phyloP scores from a whole-genome alignment of 257 asterid species.

The Ballota nigra region DNA sequence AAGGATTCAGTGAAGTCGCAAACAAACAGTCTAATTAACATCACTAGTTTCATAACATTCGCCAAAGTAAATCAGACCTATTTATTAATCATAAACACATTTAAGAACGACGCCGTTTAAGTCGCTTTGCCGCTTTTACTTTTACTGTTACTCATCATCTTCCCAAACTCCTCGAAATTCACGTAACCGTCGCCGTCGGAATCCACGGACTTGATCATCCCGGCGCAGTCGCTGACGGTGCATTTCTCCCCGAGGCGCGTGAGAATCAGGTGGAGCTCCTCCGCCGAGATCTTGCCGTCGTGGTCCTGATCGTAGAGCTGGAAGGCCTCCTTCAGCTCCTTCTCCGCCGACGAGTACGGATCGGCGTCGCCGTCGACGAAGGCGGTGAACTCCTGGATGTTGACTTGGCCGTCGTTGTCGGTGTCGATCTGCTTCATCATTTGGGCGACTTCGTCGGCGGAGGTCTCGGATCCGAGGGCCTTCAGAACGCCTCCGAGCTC shows the following conservation, averaged over 20 bases:
- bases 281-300: constrained; percentile 71
- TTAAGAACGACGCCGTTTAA: neutral
- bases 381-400: constrained; percentile 63
- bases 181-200: constrained; percentile 81
- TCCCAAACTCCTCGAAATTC: constrained; percentile 63
- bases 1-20: neutral
- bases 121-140: neutral
- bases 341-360: constrained; percentile 35
- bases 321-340: constrained; percentile 81
- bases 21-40: neutral
- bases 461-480: constrained; percentile 64
- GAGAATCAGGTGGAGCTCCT: constrained; percentile 73
- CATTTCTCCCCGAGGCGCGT: constrained; percentile 72
- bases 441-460: constrained; percentile 46
- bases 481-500: constrained; percentile 66
- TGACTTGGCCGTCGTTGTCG: constrained; percentile 82
- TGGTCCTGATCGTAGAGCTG: constrained; percentile 77
- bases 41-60: neutral
- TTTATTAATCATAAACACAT: neutral
- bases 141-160: constrained; percentile 65
- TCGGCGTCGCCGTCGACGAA: constrained; percentile 47
- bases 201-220: constrained; percentile 76
- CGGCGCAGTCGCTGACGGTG: constrained; percentile 59
- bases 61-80: neutral
- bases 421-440: constrained; percentile 80